These are phyloP conservation scores for Nitzschia sp. DNA, from an alignment of 108 stramenopile genomes.

Conservation along the genomic window DNA sequence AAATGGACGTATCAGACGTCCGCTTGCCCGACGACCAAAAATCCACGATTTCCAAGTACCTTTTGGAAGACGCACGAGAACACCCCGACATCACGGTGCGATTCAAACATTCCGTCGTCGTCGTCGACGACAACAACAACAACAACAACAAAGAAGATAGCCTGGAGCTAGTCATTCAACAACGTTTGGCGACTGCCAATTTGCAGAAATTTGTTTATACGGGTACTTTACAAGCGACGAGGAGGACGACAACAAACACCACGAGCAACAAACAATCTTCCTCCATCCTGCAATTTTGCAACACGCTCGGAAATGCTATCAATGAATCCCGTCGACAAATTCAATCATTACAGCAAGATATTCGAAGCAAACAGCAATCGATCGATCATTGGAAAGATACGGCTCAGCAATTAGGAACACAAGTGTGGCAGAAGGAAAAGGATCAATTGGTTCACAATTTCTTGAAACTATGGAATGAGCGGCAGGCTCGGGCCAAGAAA, in stretches of 20 bases:
- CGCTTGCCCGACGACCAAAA: constrained; percentile 10
- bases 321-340: neutral
- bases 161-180: neutral
- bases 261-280: neutral
- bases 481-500: constrained; percentile 4
- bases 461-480: constrained; percentile 27
- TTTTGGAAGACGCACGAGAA: constrained; percentile 2
- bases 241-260: neutral
- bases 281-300: constrained; percentile 1
- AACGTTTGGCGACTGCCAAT: neutral
- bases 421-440: constrained; percentile 39
- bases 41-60: neutral
- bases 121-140: neutral
- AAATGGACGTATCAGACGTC: neutral
- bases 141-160: neutral
- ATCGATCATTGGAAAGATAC: constrained; percentile 42
- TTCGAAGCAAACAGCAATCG: neutral
- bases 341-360: neutral
- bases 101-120: neutral
- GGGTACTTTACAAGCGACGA: neutral
- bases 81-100: neutral
- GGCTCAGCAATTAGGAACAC: constrained; percentile 26
- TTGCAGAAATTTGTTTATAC: neutral
- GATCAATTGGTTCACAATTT: constrained; percentile 26
- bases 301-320: neutral